Percentiles rank a stretch among this genome's conserved stretches.
Evolutionary conservation across 148 eudicot species (phyloP).

Genomic region (Persicaria maculosa): DNA sequence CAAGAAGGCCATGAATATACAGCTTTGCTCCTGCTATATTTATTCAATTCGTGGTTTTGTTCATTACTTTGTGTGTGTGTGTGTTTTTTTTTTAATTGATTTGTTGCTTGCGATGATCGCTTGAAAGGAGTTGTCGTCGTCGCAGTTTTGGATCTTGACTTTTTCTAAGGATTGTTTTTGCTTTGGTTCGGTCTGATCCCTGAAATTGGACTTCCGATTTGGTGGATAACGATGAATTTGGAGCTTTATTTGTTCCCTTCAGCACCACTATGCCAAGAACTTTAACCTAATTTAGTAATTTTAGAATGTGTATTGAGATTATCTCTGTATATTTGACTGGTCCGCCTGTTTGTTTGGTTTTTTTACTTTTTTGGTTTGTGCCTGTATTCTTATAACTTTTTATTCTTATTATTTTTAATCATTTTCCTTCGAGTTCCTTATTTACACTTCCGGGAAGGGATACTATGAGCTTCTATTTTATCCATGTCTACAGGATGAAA

Average conservation of each 20-base stretch:
- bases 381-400: not conserved
- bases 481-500: slow-evolving; percentile 53
- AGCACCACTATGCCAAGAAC: not conserved
- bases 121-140: not conserved
- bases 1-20: slow-evolving; percentile 77
- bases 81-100: not conserved
- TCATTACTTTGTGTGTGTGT: not conserved
- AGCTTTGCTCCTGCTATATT: slow-evolving; percentile 25
- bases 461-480: not conserved
- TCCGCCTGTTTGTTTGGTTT: not conserved
- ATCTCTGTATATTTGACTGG: not conserved
- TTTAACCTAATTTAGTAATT: not conserved
- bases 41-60: not conserved
- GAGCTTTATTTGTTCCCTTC: not conserved
- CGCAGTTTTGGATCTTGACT: not conserved
- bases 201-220: not conserved
- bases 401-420: no score
- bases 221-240: not conserved
- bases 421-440: not conserved
- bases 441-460: not conserved
- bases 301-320: not conserved
- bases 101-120: not conserved
- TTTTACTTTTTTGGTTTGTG: not conserved
- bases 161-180: not conserved
- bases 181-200: not conserved